Evolutionary conservation across 305 asterid species (phyloP), one percentile per base, ranked within the genome.

Genomic region (Fraxinus ornus): DNA sequence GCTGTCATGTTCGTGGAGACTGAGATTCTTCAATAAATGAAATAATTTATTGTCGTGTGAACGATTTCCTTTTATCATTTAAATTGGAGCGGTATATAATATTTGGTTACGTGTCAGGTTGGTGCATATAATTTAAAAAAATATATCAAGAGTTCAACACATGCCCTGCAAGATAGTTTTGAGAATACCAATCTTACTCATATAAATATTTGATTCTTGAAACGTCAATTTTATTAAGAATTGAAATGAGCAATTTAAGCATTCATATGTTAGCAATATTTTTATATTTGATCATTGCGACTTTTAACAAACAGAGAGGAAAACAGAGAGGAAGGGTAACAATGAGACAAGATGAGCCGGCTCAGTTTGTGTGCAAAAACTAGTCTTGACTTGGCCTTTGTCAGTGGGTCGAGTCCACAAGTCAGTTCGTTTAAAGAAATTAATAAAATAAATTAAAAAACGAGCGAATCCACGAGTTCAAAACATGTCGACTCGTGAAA

Each of bases 11-110:
- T 93, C 98, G 1, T 87, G 92, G 47, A 93, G 90, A 83, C 90
- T 7, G 24, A 94, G 86, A 94, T 91, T 87, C 89, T 94, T 75
- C 93, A 94, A 87, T 94, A 88, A 88, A 62, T 64, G 33, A 66
- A 33, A 33, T 33, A 33, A 28, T 10, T 62, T 24, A 62, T 62
- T 62, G 72, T 60, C 5, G 30, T 62, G 71, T 8, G 71, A 22
- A 62, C 68, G 26, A 22, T 21, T 8, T 3, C 13, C 30, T 60
- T 60, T 60, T 21, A 60, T 60, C 15, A 60, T n/a, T 57, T 57
- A 57, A 57, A 52, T 57, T 19, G 12, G 28, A 21, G 70, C 13
- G 32, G 71, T 22, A 62, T 62, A 22, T 62, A 62, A 62, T 62
- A 62, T 62, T 62, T 8, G 32, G 32, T 22, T 21, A 3, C 15